These are phyloP conservation scores for Lactifluus pinguis DNA, from an alignment of 768 basidiomycete species.

Conservation along the genomic window DNA sequence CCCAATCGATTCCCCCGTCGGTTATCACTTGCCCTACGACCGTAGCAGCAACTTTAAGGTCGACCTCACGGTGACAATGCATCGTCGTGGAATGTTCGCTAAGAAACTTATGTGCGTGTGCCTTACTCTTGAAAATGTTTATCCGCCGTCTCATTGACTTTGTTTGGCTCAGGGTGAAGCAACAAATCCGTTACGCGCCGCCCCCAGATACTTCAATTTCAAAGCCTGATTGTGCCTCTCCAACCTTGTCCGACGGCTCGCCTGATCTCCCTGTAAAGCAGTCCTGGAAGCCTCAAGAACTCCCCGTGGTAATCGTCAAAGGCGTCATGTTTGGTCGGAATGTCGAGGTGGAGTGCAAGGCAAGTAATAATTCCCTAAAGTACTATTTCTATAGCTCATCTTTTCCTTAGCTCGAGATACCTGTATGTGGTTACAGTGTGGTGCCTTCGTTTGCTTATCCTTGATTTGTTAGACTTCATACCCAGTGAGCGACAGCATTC, in stretches of 20 bases:
- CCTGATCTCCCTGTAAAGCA: background rate
- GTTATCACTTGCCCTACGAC: background rate
- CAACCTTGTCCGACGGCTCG: background rate
- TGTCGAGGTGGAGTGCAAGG: constrained; percentile 14
- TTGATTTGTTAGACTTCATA: background rate
- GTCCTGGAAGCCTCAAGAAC: background rate
- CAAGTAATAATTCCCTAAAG: background rate
- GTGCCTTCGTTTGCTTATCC: background rate
- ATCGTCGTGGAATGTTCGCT: constrained; percentile 1
- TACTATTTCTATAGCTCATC: background rate
- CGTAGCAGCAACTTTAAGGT: background rate
- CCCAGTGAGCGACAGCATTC: background rate
- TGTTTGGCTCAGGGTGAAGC: background rate
- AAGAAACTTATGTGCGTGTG: constrained; percentile 3
- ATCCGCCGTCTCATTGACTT: background rate
- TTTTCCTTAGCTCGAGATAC: background rate
- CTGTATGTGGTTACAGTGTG: background rate
- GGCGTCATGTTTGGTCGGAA: background rate
- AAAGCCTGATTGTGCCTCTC: background rate
- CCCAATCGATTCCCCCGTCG: background rate
- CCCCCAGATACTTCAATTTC: background rate
- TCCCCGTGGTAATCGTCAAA: background rate
- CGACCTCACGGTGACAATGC: constrained; percentile 3
- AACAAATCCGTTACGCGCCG: background rate
- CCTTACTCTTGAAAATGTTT: background rate